phyloP scores from a whole-genome alignment of 495 filamentous ascomycete genomes.

The Penicillium pancosmium region DNA sequence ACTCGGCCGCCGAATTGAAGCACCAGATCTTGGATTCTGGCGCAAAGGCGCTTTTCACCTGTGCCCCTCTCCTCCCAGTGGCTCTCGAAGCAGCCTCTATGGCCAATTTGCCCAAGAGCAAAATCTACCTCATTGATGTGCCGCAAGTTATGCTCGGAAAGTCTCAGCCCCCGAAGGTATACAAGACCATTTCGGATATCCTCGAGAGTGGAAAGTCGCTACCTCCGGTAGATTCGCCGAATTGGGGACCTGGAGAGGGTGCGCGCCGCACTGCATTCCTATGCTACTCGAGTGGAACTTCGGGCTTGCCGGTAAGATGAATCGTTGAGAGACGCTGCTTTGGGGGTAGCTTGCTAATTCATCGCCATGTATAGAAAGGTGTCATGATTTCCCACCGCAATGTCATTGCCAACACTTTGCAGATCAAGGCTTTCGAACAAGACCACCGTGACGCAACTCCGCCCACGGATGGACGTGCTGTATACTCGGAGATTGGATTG shows the following conservation, averaged over 20 bases:
- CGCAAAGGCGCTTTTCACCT: conserved; percentile 79
- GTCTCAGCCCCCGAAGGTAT: conserved; percentile 49
- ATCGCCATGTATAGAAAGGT: conserved; percentile 65
- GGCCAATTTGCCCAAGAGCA: conserved; percentile 68
- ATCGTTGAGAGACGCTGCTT: background rate
- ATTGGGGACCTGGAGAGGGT: conserved; percentile 75
- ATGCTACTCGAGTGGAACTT: conserved; percentile 90
- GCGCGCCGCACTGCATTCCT: conserved; percentile 77
- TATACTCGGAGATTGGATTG: conserved; percentile 61
- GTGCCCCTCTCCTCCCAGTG: conserved; percentile 69
- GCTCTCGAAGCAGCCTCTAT: conserved; percentile 70
- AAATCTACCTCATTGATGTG: conserved; percentile 73
- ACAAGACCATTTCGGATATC: conserved; percentile 73
- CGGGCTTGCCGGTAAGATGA: conserved; percentile 69
- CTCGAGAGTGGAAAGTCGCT: conserved; percentile 64
- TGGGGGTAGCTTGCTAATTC: background rate
- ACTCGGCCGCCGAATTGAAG: conserved; percentile 72
- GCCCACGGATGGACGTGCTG: conserved; percentile 35
- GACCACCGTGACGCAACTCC: conserved; percentile 40
- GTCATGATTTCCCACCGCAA: conserved; percentile 92
- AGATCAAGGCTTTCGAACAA: conserved; percentile 61
- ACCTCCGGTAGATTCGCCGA: conserved; percentile 63
- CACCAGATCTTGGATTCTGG: conserved; percentile 78
- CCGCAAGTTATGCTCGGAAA: conserved; percentile 55
- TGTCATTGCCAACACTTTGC: conserved; percentile 81